Base-by-base conservation (phyloP, 2,329 filamentous ascomycete species). In the Diaporthe longicolla region DNA sequence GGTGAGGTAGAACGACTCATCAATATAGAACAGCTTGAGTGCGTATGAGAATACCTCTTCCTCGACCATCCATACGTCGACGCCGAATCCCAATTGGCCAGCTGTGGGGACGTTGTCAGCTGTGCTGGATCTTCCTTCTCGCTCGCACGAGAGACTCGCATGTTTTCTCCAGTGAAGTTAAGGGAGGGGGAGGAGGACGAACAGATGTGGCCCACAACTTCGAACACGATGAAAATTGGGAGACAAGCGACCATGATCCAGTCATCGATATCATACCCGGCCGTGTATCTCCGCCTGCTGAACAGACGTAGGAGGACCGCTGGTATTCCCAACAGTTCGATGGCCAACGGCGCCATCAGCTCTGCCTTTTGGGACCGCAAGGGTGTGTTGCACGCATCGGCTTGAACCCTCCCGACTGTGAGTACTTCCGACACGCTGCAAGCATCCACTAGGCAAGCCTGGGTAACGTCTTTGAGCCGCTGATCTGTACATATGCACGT, bases 21-120 rank as follows among this genome's bases (percentile, higher is more conserved):
- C 79, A 48, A 80, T 72, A 76, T 80, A 83, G 74, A 83, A 82
- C 15, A 82, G 70, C 81, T 79, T 81, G 45, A 84, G 77, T 4
- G 79, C 80, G 10, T 72, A 61, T 0, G 80, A 80, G n/a, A 84
- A 76, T 2, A 70, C 71, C 0, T 79, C 76, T 8, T 75, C 58
- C 9, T 78, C 61, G 0, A 84, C 76, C 21, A 80, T 81, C 83
- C 83, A 85, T 2, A 84, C 79, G 70, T 85, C 83, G 24, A 81
- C 79, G 6, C 83, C 83, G 50, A 84, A 83, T 0, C 78, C 81
- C 2, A 78, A 55, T 0, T 77, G 69, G 1, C 79, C 78, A 26
- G 78, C 82, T 82, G 63, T 15, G 6, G 6, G 9, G 26, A 54
- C 21, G 75, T 76, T 11, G 77, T 72, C 48, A 54, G 43, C 52